A percentile compares a stretch with the other conserved stretches of the same genome.
Evolutionary conservation across 176 grass and related monocot species (phyloP).

Genomic region (Thinopyrum elongatum): DNA sequence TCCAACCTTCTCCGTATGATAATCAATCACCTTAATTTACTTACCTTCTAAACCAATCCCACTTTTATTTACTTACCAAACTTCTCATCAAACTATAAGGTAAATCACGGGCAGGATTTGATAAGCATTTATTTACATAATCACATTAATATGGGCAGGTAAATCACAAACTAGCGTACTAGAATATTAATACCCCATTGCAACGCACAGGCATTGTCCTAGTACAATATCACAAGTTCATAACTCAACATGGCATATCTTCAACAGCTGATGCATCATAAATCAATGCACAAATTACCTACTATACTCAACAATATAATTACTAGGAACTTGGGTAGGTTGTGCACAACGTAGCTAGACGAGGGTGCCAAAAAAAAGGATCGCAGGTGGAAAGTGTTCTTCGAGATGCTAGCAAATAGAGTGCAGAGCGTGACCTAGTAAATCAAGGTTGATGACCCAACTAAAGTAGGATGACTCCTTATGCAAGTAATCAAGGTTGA

Average conservation of each 20-base stretch:
- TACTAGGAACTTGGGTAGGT: background rate
- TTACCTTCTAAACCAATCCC: too few relatives aligned
- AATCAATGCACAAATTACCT: background rate
- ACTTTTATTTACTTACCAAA: too few relatives aligned
- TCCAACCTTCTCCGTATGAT: too few relatives aligned
- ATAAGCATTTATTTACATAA: too few relatives aligned
- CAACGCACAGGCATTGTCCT: too few relatives aligned
- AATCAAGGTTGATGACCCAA: background rate
- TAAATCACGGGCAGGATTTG: too few relatives aligned
- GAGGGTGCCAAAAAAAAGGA: background rate
- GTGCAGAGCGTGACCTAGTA: background rate
- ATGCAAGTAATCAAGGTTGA: background rate
- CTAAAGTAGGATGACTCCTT: background rate
- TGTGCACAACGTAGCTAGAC: background rate
- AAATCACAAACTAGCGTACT: too few relatives aligned
- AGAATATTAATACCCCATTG: too few relatives aligned
- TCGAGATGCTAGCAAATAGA: background rate
- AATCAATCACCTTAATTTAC: background rate
- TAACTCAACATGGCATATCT: background rate
- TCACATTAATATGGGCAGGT: too few relatives aligned
- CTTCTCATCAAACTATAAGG: too few relatives aligned
- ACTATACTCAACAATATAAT: background rate
- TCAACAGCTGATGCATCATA: background rate
- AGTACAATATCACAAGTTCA: background rate
- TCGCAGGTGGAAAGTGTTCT: background rate